These are phyloP conservation scores for Daedaleopsis sinensis DNA, from an alignment of 768 basidiomycete genomes.

Conservation along the genomic window DNA sequence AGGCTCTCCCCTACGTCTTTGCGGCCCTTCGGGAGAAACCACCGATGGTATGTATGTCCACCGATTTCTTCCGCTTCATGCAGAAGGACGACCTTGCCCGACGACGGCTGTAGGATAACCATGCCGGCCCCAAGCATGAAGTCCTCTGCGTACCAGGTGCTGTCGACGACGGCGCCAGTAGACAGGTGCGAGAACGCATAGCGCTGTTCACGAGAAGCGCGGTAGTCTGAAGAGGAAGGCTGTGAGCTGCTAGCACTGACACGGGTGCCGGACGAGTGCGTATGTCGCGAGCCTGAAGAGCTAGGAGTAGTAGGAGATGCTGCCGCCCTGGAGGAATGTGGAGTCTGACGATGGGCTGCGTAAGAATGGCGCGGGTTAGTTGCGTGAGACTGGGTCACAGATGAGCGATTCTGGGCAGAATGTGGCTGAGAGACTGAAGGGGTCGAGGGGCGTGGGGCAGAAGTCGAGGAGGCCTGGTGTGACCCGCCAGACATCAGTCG, in stretches of 20 bases:
- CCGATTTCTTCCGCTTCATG: conserved; percentile 37
- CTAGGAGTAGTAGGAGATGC: neutral
- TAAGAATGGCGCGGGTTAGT: neutral
- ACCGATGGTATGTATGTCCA: conserved; percentile 24
- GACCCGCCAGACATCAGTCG: neutral
- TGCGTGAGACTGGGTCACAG: neutral
- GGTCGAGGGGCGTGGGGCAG: neutral
- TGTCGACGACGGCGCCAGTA: conserved; percentile 43
- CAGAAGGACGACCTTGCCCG: conserved; percentile 54
- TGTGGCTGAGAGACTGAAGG: neutral
- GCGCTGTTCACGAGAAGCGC: neutral
- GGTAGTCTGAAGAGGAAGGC: neutral
- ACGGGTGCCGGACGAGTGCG: neutral
- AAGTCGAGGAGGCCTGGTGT: neutral
- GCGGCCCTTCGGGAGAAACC: conserved; percentile 65
- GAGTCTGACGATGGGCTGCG: neutral
- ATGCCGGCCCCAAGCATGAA: conserved; percentile 64
- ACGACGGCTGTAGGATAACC: conserved; percentile 64
- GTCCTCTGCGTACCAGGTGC: conserved; percentile 50
- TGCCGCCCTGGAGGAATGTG: neutral
- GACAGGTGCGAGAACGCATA: conserved; percentile 41
- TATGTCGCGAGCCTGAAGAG: neutral
- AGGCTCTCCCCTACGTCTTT: conserved; percentile 69
- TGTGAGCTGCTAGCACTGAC: neutral
- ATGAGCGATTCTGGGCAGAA: neutral